phyloP scores from a whole-genome alignment of 2,329 filamentous ascomycete genomes.

The Pyrenochaeta sp. region DNA sequence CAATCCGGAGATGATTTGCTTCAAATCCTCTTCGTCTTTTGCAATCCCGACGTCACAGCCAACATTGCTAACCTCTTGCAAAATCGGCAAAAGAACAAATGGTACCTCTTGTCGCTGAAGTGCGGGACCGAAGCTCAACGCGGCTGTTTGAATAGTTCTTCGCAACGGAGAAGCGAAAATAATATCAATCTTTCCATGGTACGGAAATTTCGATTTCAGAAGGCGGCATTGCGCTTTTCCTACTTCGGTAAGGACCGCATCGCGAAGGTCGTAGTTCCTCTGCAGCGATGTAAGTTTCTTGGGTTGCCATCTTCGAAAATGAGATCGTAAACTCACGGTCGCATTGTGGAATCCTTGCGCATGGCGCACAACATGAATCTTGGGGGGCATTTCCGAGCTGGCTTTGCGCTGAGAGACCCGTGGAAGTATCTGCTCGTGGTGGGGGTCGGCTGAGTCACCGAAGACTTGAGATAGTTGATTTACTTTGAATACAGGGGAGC shows the following conservation, averaged over 20 bases:
- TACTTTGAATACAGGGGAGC: no score
- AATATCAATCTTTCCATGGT: slow-evolving; percentile 65
- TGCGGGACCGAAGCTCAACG: slow-evolving; percentile 69
- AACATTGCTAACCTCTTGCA: slow-evolving; percentile 78
- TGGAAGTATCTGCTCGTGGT: neutral
- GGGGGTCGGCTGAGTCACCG: neutral
- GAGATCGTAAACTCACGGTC: slow-evolving; percentile 24
- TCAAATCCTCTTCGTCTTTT: slow-evolving; percentile 56
- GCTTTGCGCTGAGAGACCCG: neutral
- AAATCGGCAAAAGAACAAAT: slow-evolving; percentile 71
- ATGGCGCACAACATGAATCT: slow-evolving; percentile 68
- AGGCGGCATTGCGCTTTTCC: slow-evolving; percentile 76
- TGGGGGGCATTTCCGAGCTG: slow-evolving; percentile 31
- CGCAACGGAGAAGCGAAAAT: slow-evolving; percentile 81
- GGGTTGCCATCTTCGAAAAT: neutral
- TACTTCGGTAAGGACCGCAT: slow-evolving; percentile 79
- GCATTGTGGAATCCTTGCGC: slow-evolving; percentile 79
- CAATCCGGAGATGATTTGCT: slow-evolving; percentile 23
- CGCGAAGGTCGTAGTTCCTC: slow-evolving; percentile 75
- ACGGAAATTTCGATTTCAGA: slow-evolving; percentile 69
- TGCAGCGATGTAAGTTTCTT: slow-evolving; percentile 54
- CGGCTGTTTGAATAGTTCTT: slow-evolving; percentile 80
- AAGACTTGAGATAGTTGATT: neutral
- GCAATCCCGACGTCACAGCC: slow-evolving; percentile 76
- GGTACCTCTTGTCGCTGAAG: slow-evolving; percentile 46